A percentile compares a stretch with the other conserved stretches of the same genome.
These are phyloP conservation scores for Eimeria tenella DNA, from an alignment of 169 alveolate genomes.

Conservation along the genomic window DNA sequence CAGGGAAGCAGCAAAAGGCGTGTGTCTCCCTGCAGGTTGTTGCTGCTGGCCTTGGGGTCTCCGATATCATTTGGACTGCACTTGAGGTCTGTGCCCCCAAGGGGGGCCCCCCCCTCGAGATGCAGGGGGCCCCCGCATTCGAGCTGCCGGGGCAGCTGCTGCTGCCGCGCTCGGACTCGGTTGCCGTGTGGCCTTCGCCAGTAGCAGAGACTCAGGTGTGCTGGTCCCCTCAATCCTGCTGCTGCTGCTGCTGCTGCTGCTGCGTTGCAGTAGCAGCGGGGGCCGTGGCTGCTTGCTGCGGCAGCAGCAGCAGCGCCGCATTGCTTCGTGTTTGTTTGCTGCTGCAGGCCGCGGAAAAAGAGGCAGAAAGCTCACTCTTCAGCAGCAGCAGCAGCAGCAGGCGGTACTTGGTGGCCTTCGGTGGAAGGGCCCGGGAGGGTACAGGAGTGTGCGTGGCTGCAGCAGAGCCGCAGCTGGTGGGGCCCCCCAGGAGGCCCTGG, in stretches of 20 bases:
- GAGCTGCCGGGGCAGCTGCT: conserved; percentile 10
- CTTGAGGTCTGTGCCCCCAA: not conserved
- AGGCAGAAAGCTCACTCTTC: not conserved
- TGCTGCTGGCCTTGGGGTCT: not conserved
- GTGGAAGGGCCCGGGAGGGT: conserved; percentile 16
- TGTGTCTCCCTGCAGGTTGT: not conserved
- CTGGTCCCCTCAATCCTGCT: not conserved
- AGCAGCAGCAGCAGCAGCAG: conserved; percentile 4
- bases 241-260: conserved; percentile 27
- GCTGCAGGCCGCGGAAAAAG: conserved; percentile 20
- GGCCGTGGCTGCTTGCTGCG: not conserved
- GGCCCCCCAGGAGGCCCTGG: conserved; percentile 24
- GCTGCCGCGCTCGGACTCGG: conserved; percentile 36
- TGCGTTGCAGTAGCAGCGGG: not conserved
- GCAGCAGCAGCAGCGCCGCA: not conserved
- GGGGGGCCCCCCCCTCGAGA: not conserved
- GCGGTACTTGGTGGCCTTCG: conserved; percentile 2
- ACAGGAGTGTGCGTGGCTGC: conserved; percentile 1
- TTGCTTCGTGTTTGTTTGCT: conserved; percentile 13
- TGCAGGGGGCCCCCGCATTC: not conserved
- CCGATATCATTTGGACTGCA: conserved; percentile 9
- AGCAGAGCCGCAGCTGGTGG: not conserved
- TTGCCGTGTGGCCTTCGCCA: conserved; percentile 8
- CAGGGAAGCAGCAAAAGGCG: too few species aligned
- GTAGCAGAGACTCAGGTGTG: not conserved